Conservation (phyloP, 2,329 filamentous ascomycete species). For the Diaporthe velutina region DNA sequence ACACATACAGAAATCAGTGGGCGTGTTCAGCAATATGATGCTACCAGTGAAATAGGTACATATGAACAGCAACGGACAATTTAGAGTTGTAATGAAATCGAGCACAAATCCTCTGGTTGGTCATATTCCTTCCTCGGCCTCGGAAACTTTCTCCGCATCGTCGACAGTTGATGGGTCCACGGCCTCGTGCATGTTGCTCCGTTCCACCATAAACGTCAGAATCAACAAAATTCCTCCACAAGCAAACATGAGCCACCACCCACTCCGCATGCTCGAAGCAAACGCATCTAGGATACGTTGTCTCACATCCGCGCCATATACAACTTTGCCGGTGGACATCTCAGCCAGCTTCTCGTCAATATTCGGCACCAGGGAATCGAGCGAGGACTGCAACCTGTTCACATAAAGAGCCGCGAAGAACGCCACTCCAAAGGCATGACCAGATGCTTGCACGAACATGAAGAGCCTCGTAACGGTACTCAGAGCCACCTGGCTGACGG, state of each 20-base stretch:
- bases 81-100: too few relatives aligned
- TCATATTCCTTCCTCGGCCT: too few relatives aligned
- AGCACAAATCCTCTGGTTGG: too few relatives aligned
- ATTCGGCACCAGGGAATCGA: not conserved
- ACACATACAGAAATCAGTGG: too few relatives aligned
- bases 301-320: not conserved
- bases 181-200: not conserved
- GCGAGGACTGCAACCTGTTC: not conserved
- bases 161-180: not conserved
- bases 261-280: not conserved
- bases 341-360: not conserved
- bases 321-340: fast-evolving
- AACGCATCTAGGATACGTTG: not conserved
- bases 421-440: not conserved
- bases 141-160: not conserved
- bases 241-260: not conserved
- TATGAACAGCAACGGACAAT: too few relatives aligned
- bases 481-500: not conserved
- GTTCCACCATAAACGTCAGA: not conserved
- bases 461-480: not conserved
- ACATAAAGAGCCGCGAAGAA: not conserved
- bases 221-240: not conserved
- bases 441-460: not conserved
- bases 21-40: too few relatives aligned
- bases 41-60: too few relatives aligned